Base-by-base conservation (phyloP, 129 eudicot genomes). In the Cynara cardunculus region DNA sequence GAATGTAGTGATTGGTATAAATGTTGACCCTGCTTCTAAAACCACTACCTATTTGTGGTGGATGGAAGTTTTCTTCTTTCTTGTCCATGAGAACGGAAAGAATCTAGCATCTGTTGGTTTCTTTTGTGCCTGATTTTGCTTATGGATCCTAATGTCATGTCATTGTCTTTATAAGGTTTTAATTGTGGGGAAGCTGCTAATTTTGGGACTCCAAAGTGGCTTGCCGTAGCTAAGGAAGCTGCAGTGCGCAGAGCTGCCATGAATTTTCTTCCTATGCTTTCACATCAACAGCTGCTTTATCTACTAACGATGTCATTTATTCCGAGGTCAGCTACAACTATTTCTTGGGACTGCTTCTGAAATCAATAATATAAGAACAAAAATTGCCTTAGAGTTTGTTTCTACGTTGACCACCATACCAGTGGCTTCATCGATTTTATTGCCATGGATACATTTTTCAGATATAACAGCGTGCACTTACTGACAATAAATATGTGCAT, bases 161-260 rank as follows among this genome's bases (percentile, higher is more conserved):
- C 11, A 18, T 39, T 24, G 35, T 56, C 30, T 44, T 56, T 46
- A 76, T 18, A 74, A 95, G 99, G 99, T 69, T 95, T 95, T 77
- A 95, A 89, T 87, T 95, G 99, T 77, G 99, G 99, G 77, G 99
- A 95, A 87, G 99, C 99, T 82, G 99, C 99, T 76, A 95, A 95
- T 85, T 95, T 95, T 81, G 95, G 92, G 56, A 95, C 99, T 44
- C 93, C 99, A 4, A 78, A 88, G 75, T 95, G 99, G 99, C 97
- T 95, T 46, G 70, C 90, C 46, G 71, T 95, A 85, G 99, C 97
- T 8, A 95, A 95, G 85, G 97, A 92, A 85, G 99, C 99, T 85
- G 99, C 99, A 72, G 94, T 95, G 28, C 95, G 99, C 41, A 85
- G 99, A 87, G 95, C 99, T 87, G 97, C 89, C 13, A 95, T 95